Base-by-base conservation (phyloP, 192 early-diverging fungal genomes). In the Backusella macrospora region DNA sequence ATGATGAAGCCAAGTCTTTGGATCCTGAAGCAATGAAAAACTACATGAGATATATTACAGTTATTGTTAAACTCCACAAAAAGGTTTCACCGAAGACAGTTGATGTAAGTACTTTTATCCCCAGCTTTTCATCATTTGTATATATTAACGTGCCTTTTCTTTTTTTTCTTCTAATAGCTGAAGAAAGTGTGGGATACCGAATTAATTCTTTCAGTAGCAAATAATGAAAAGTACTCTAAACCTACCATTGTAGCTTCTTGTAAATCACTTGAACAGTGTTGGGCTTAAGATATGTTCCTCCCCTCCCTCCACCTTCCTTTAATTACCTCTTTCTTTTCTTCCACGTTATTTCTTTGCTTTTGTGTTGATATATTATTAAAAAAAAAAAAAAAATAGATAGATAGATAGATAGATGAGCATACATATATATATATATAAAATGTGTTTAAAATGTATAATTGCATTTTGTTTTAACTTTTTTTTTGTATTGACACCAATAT, bases 111-210 rank as follows among this genome's bases (percentile, higher is more conserved):
- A 26, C 6, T 16, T 8, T 62, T 44, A 9, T 67, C 14, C 14
- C 38, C 13, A 39, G 6, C 16, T 18, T 45, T 52, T 13, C 29
- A 38, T 48, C 37, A 7, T 15, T 9, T 26, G 13, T 38, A 23
- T 62, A 10, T 43, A 55, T 13, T 62, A 38, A 71, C 23, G n/a
- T n/a, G n/a, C n/a, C n/a, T n/a, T n/a, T n/a, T n/a, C n/a, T 52
- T 42, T 55, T 21, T 39, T 39, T 42, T 52, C 42, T 18, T 65
- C 40, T 39, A 65, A 29, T 48, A 69, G 67, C 42, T 69, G 45
- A 69, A 69, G 42, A 14, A 26, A 26, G 23, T 69, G 67, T 69
- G 67, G 67, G 67, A 69, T 18, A 48, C 67, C 46, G 67, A 69
- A 37, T 29, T 69, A 13, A 47, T 69, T 46, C 14, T 47, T 6